Percentiles rank a stretch among this genome's conserved stretches.
Evolutionary conservation across 2,329 filamentous ascomycete species (phyloP).

Genomic region (Penicillium frequentans): DNA sequence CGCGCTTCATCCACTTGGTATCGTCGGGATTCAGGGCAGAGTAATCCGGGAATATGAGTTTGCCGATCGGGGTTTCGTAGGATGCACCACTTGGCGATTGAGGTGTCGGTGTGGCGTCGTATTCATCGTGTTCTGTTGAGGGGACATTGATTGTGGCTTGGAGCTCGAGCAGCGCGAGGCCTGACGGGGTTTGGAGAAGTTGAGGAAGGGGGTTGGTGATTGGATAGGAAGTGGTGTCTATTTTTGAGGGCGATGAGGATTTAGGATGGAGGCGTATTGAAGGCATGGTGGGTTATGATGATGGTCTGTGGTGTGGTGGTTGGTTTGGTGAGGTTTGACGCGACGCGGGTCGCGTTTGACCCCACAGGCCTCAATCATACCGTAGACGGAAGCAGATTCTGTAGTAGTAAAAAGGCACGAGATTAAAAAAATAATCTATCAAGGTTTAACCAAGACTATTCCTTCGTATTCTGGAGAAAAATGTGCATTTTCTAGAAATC

Average conservation of each 20-base stretch:
- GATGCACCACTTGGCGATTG: constrained; percentile 8
- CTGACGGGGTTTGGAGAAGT: constrained; percentile 85
- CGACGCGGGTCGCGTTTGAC: constrained; percentile 21
- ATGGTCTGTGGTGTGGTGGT: background rate
- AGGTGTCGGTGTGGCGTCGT: constrained; percentile 28
- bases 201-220: constrained; percentile 65
- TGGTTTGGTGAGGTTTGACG: constrained; percentile 1
- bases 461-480: background rate
- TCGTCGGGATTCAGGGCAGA: constrained; percentile 53
- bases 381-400: background rate
- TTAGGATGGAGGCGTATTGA: constrained; percentile 41
- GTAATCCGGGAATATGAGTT: constrained; percentile 76
- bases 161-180: constrained; percentile 85
- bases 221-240: constrained; percentile 1
- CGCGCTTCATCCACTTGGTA: constrained; percentile 83
- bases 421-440: background rate
- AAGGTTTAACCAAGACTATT: background rate
- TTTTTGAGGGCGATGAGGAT: constrained; percentile 9
- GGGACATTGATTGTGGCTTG: constrained; percentile 87
- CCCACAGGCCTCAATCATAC: constrained; percentile 10
- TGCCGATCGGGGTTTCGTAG: constrained; percentile 62
- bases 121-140: constrained; percentile 30
- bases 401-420: background rate
- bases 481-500: background rate
- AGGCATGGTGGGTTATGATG: constrained; percentile 33